Conservation (phyloP, 2,329 filamentous ascomycete genomes). For the Aspergillus viridinutans region DNA sequence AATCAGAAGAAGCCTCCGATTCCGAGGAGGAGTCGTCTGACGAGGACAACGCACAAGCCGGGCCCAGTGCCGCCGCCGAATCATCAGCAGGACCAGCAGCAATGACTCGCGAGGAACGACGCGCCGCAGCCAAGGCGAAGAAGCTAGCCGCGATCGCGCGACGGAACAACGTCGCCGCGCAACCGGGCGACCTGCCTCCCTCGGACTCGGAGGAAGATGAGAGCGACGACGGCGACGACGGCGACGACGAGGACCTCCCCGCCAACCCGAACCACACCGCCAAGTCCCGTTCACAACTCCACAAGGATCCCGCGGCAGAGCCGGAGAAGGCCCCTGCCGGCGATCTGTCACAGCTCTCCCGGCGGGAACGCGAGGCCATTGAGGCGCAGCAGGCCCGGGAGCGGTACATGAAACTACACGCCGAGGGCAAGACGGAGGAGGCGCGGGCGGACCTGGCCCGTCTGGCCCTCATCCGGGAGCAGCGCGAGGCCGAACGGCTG, state of each 20-base stretch:
- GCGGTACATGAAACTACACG: constrained; percentile 85
- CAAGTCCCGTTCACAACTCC: constrained; percentile 65
- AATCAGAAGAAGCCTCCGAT: constrained; percentile 45
- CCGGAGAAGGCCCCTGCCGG: constrained; percentile 30
- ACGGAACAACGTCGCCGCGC: constrained; percentile 65
- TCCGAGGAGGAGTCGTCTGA: constrained; percentile 37
- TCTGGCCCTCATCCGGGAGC: constrained; percentile 75
- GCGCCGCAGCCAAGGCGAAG: constrained; percentile 79
- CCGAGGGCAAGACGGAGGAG: constrained; percentile 94
- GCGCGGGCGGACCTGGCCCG: constrained; percentile 84
- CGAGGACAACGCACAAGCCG: constrained; percentile 31
- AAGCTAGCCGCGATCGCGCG: constrained; percentile 84
- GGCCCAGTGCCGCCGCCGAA: constrained; percentile 40
- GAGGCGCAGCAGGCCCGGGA: constrained; percentile 87
- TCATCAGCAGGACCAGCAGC: not conserved
- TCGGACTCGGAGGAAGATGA: constrained; percentile 54
- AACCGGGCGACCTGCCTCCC: constrained; percentile 81
- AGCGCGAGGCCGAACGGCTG: constrained; percentile 76
- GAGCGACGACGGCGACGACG: constrained; percentile 31
- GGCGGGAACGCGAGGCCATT: constrained; percentile 70
- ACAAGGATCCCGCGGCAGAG: constrained; percentile 55
- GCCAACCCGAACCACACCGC: constrained; percentile 84
- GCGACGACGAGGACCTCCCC: constrained; percentile 47
- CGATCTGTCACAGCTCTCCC: constrained; percentile 54
- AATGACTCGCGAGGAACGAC: constrained; percentile 81